Base-by-base conservation (phyloP, 2,329 filamentous ascomycete species). In the Acrocalymma vagum region DNA sequence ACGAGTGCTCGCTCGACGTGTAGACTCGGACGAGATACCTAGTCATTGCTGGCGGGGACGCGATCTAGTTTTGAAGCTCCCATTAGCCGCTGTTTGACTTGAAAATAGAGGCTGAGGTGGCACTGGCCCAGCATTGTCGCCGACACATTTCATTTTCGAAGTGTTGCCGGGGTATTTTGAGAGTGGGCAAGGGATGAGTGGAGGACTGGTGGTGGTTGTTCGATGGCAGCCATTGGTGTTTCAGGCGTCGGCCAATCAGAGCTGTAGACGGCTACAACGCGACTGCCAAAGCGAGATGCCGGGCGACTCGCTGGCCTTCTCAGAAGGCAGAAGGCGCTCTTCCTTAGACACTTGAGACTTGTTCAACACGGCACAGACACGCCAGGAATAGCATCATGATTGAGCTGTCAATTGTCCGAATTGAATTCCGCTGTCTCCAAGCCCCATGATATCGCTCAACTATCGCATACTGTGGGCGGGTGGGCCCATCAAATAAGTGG, bases 11-110 rank as follows among this genome's bases (percentile, higher is more conserved):
- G n/a, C n/a, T n/a, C n/a, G n/a, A n/a, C n/a, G 49, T 46, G 53
- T 50, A 62, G 40, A 58, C 32, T 13, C 28, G 38, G 29, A 38
- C 39, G 51, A 54, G 49, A 58, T 44, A 50, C 52, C 51, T 47
- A 48, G 38, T 52, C 55, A 65, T 55, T 53, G 58, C 51, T 46
- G 27, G 26, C 48, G 48, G 51, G 60, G 57, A 51, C 38, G 36
- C 38, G 30, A 36, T 54, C 47, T 53, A 50, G 60, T 69, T 68
- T 70, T 70, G 63, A 70, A 56, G 66, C 58, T 60, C 53, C 40
- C 67, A 48, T 48, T 57, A 61, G 55, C 50, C 58, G 61, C 62
- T 57, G 66, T 70, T 67, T 70, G 64, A 62, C 48, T 42, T 55
- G 29, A 58, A 56, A 59, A 65, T 60, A 60, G 54, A 36, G 38